A percentile compares a stretch with the other conserved stretches of the same genome.
Evolutionary conservation across 148 eudicot genomes (phyloP).

Genomic region (Rhododendron henanense): DNA sequence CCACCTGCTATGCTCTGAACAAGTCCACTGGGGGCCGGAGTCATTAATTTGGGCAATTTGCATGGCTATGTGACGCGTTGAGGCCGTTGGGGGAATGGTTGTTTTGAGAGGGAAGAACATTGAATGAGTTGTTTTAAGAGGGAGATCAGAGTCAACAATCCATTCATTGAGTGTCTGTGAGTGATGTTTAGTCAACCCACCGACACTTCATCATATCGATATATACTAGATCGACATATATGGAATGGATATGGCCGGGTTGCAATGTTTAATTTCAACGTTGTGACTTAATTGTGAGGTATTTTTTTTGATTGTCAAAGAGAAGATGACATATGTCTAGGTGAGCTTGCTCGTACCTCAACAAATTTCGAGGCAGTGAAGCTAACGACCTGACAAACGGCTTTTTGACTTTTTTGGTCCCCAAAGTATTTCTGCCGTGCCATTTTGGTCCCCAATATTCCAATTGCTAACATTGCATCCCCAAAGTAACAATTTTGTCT

Average conservation of each 20-base stretch:
- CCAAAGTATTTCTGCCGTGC: no score
- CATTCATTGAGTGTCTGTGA: background rate
- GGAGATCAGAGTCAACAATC: background rate
- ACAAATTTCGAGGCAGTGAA: background rate
- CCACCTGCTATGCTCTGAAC: background rate
- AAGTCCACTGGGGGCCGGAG: slow-evolving; percentile 1
- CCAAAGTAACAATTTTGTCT: no score
- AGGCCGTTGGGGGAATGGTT: slow-evolving; percentile 2
- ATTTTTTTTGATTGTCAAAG: no score
- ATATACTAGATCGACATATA: no score
- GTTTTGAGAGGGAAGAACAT: background rate
- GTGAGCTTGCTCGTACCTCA: rapidly evolving
- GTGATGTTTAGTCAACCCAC: slow-evolving; percentile 8
- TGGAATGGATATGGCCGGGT: no score
- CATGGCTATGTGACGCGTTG: background rate
- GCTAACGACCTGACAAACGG: no score
- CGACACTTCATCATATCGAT: background rate
- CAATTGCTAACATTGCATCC: no score
- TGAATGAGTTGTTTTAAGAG: background rate
- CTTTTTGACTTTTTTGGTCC: no score
- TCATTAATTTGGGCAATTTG: slow-evolving; percentile 12
- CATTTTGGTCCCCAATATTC: no score
- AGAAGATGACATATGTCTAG: no score
- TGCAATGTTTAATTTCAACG: no score
- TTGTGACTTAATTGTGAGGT: no score